phyloP scores from a whole-genome alignment of 768 basidiomycete genomes.

The Pulveroboletus sp. region DNA sequence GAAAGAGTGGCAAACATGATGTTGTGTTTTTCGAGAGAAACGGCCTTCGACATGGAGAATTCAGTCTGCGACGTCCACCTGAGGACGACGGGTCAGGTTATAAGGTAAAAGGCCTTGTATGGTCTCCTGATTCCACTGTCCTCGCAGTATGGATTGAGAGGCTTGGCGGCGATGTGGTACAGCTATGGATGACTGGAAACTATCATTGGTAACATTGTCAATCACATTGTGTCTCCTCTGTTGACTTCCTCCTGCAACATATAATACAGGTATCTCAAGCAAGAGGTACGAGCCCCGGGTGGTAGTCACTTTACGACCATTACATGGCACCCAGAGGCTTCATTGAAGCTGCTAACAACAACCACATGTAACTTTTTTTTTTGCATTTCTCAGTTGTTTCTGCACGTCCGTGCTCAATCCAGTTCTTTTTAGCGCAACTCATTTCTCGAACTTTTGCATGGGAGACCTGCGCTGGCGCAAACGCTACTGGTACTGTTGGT shows the following conservation, averaged over 20 bases:
- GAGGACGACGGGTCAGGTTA: slow-evolving; percentile 54
- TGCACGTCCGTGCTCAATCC: slow-evolving; percentile 2
- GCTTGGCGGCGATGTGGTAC: slow-evolving; percentile 70
- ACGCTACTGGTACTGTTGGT: slow-evolving; percentile 80
- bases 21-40: slow-evolving; percentile 95
- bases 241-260: slow-evolving; percentile 5
- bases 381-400: neutral
- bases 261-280: slow-evolving; percentile 79
- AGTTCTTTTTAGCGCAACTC: slow-evolving; percentile 38
- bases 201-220: slow-evolving; percentile 72
- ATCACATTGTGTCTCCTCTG: neutral
- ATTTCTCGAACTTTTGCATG: slow-evolving; percentile 65
- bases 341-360: slow-evolving; percentile 59
- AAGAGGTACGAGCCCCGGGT: slow-evolving; percentile 61
- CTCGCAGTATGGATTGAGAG: slow-evolving; percentile 81
- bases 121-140: slow-evolving; percentile 87
- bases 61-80: slow-evolving; percentile 47
- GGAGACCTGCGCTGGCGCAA: slow-evolving; percentile 75
- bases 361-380: slow-evolving; percentile 50
- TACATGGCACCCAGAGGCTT: slow-evolving; percentile 83
- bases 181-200: slow-evolving; percentile 92
- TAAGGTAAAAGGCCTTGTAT: slow-evolving; percentile 67
- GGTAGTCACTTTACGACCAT: slow-evolving; percentile 65
- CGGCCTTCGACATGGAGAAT: slow-evolving; percentile 89
- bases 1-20: slow-evolving; percentile 69